Evolutionary conservation across 768 basidiomycete genomes (phyloP).

Genomic region (Mycena kentingensis): DNA sequence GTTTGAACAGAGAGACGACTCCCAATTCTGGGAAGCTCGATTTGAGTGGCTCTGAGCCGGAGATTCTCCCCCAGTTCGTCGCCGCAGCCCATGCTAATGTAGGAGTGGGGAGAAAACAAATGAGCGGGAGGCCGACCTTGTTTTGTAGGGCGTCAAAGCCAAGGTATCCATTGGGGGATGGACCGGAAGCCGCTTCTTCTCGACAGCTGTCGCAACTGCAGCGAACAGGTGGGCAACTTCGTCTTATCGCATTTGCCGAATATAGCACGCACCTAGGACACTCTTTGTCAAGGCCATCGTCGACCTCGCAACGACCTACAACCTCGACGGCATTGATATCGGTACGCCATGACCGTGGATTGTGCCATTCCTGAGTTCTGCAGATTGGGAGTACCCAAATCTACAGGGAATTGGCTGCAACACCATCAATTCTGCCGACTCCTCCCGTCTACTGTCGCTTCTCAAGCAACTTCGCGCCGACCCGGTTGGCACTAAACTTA

Average conservation of each 20-base stretch:
- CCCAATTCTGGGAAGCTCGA: too few species aligned
- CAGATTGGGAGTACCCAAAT: too few species aligned
- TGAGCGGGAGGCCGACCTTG: constrained; percentile 27
- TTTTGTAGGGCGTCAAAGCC: constrained; percentile 55
- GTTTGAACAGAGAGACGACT: too few species aligned
- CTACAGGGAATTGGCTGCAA: constrained; percentile 78
- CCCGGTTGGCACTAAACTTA: constrained; percentile 52
- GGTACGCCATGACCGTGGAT: constrained; percentile 91
- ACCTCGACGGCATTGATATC: constrained; percentile 57
- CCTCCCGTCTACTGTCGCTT: constrained; percentile 76
- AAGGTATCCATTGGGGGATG: constrained; percentile 73
- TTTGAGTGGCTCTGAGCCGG: constrained; percentile 46
- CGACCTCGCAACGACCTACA: constrained; percentile 48
- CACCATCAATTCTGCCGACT: constrained; percentile 57
- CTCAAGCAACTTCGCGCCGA: constrained; percentile 65
- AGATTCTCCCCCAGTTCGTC: constrained; percentile 59
- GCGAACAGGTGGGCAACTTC: constrained; percentile 38
- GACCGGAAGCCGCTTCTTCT: constrained; percentile 65
- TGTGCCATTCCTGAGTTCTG: too few species aligned
- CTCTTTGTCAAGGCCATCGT: constrained; percentile 62
- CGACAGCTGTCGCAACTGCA: constrained; percentile 56
- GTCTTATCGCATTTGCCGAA: not conserved
- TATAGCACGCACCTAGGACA: constrained; percentile 35
- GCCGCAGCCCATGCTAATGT: constrained; percentile 45
- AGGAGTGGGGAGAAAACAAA: constrained; percentile 31